These are phyloP conservation scores for Hanseniaspora hatyaiensis DNA, from an alignment of 805 yeast species.

Conservation along the genomic window DNA sequence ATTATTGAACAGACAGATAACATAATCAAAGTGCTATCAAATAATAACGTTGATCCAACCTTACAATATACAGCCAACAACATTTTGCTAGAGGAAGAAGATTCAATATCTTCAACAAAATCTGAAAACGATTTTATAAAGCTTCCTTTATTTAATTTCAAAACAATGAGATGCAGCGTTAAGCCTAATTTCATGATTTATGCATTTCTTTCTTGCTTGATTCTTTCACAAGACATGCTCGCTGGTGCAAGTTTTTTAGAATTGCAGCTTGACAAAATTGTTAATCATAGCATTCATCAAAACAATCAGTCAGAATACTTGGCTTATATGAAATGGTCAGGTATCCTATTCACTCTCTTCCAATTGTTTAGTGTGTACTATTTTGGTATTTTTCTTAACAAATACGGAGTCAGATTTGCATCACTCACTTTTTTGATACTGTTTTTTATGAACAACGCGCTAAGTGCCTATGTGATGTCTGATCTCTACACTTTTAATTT, in stretches of 20 bases:
- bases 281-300: background rate
- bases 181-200: constrained; percentile 6
- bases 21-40: background rate
- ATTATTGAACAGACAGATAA: background rate
- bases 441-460: background rate
- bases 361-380: constrained; percentile 4
- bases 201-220: background rate
- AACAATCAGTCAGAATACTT: background rate
- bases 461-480: constrained; percentile 9
- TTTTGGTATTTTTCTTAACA: constrained; percentile 3
- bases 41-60: background rate
- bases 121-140: background rate
- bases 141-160: background rate
- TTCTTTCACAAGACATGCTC: background rate
- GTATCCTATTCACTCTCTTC: background rate
- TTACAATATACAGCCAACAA: background rate
- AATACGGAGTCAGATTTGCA: constrained; percentile 1
- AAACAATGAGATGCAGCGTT: background rate
- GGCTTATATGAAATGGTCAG: constrained; percentile 12
- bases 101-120: background rate
- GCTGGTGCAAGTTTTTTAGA: constrained; percentile 3
- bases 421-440: background rate
- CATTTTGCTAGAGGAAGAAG: background rate
- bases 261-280: constrained; percentile 4
- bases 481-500: background rate